A percentile compares a stretch with the other conserved stretches of the same genome.
Evolutionary conservation across 2,329 filamentous ascomycete species (phyloP).

Genomic region (Endocalyx cinctus): DNA sequence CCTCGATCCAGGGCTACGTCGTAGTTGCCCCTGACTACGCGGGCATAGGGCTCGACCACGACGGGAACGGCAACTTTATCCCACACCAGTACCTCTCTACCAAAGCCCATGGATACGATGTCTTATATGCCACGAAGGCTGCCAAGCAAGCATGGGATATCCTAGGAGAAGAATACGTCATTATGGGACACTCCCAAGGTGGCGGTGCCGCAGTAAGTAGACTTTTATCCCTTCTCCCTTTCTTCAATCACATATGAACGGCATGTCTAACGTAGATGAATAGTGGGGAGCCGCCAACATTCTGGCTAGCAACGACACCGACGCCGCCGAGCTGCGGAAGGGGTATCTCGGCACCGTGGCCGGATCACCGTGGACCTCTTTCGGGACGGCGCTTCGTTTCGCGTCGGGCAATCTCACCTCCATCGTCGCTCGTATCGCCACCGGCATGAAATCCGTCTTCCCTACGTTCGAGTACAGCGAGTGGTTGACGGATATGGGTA

Average conservation of each 20-base stretch:
- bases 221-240: no score
- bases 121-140: conserved; percentile 37
- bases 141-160: conserved; percentile 35
- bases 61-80: conserved; percentile 29
- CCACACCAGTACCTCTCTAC: conserved; percentile 35
- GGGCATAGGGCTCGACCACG: conserved; percentile 35
- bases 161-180: conserved; percentile 30
- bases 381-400: no score
- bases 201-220: conserved; percentile 28
- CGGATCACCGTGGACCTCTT: conserved; percentile 22
- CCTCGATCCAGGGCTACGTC: conserved; percentile 38
- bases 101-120: conserved; percentile 36
- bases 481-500: conserved; percentile 23
- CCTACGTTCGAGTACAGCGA: conserved; percentile 20
- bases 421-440: conserved; percentile 15
- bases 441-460: conserved; percentile 18
- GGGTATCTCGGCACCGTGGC: conserved; percentile 35
- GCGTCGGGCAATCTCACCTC: conserved; percentile 7
- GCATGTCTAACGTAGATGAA: no score
- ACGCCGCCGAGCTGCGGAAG: conserved; percentile 22
- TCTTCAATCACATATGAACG: no score
- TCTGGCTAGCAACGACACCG: conserved; percentile 18
- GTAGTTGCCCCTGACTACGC: conserved; percentile 42
- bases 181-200: conserved; percentile 23
- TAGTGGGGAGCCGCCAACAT: conserved; percentile 20